Evolutionary conservation across 2,329 filamentous ascomycete genomes (phyloP), one percentile per base, ranked within the genome.

Genomic region (Fusarium sp.): DNA sequence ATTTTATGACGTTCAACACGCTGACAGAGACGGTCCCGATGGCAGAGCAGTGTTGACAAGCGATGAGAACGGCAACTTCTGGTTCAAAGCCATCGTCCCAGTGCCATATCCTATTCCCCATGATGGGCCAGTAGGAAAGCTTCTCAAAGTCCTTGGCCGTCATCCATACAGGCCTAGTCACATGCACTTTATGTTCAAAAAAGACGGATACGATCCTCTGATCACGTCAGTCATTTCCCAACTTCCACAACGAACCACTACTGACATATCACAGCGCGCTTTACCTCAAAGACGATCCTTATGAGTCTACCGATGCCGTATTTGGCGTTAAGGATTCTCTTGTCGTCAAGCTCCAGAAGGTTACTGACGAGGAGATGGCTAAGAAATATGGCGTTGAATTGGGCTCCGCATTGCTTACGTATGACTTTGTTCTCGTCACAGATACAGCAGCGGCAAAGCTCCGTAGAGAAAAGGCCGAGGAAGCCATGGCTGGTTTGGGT

Each of bases 171-270:
- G 93, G 52, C 93, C 92, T 2, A 87, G 89, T 20, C 92, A 96
- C 78, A 87, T 95, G 83, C 92, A 96, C 78, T 96, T 96, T 74
- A 96, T 96, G 92, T 94, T 97, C 80, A 88, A 90, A 26, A 67
- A 67, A 4, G 54, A 62, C 2, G 57, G 62, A 15, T 67, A 63
- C 3, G 62, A 67, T 32, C 62, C 63, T 46, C 35, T 67, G 0
- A 63, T 67, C 47, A 67, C 64, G 63, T 62, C 52, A 37, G 62
- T 14, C 6, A 13, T 5, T 7, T 4, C 17, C 2, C 7, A n/a
- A 6, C 1, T 10, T 19, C 8, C 8, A 3, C 4, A 15, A 9
- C 4, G 13, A 20, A 28, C 8, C 1, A 3, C 9, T 3, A 10
- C 28, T 54, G 4, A 65, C 28, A 10, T 32, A 3, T 4, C 15